These are phyloP conservation scores for Acmispon strigosus DNA, from an alignment of 306 rosid species.

Conservation along the genomic window DNA sequence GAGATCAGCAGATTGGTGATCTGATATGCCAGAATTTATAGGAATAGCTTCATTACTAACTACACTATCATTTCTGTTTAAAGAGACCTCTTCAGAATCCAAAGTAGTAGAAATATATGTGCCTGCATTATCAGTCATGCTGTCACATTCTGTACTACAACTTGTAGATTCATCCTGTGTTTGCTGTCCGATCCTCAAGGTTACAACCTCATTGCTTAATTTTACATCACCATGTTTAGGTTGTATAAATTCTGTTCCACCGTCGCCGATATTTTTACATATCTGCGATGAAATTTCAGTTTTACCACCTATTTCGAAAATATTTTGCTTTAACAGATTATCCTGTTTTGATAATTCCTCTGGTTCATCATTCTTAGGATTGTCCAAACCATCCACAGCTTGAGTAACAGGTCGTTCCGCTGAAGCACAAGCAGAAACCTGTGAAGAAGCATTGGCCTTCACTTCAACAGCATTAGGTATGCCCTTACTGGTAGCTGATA, in stretches of 20 bases:
- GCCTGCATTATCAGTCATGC: conserved; percentile 14
- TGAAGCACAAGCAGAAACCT: conserved; percentile 19
- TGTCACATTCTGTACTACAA: conserved; percentile 24
- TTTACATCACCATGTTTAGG: conserved; percentile 19
- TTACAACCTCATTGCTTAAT: conserved; percentile 17
- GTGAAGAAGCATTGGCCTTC: conserved; percentile 19
- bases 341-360: conserved; percentile 21
- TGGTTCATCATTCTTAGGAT: not conserved
- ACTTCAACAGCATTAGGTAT: conserved; percentile 24
- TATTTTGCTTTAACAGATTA: conserved; percentile 16
- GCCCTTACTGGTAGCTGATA: conserved; percentile 16
- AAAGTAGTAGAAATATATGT: not conserved
- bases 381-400: conserved; percentile 22
- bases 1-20: conserved; percentile 32
- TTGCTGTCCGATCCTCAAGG: conserved; percentile 22
- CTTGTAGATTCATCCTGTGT: conserved; percentile 32
- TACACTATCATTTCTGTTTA: conserved; percentile 27
- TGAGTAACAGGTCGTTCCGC: conserved; percentile 31
- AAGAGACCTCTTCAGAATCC: conserved; percentile 28
- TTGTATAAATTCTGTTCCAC: conserved; percentile 21
- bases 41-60: conserved; percentile 24
- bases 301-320: conserved; percentile 15
- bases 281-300: conserved; percentile 22
- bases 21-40: conserved; percentile 20
- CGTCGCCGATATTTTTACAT: not conserved